A percentile compares a stretch with the other conserved stretches of the same genome.
Conservation (phyloP, 495 filamentous ascomycete genomes). For the Clavariopsis aquatica region DNA sequence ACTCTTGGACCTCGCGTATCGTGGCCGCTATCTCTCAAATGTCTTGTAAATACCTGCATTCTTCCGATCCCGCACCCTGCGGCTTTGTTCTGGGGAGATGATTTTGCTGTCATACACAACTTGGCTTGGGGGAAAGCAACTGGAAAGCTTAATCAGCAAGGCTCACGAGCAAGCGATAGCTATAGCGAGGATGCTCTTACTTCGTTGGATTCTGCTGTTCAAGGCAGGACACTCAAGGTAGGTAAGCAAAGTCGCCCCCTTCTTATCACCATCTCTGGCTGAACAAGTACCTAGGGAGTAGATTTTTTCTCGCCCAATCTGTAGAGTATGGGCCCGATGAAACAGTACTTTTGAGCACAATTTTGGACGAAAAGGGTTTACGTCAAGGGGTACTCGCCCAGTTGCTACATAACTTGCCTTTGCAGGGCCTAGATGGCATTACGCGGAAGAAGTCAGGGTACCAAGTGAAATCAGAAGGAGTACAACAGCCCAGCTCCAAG, state of each 20-base stretch:
- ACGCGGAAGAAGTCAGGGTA: not conserved
- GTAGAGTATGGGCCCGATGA: slow-evolving; percentile 17
- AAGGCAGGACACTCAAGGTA: slow-evolving; percentile 38
- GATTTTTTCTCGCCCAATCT: slow-evolving; percentile 28
- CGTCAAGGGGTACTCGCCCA: slow-evolving; percentile 41
- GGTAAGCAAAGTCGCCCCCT: slow-evolving; percentile 24
- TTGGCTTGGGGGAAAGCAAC: slow-evolving; percentile 38
- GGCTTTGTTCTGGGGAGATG: slow-evolving; percentile 42
- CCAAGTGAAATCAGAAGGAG: slow-evolving; percentile 3
- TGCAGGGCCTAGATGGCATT: slow-evolving; percentile 1
- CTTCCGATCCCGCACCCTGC: slow-evolving; percentile 40
- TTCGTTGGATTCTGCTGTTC: slow-evolving; percentile 26
- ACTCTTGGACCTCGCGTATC: slow-evolving; percentile 34
- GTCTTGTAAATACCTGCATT: slow-evolving; percentile 34
- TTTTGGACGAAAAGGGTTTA: slow-evolving; percentile 35
- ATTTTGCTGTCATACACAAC: slow-evolving; percentile 40
- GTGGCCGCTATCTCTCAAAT: slow-evolving; percentile 39
- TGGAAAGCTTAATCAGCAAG: slow-evolving; percentile 30
- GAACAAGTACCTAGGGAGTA: slow-evolving; percentile 17
- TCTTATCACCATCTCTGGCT: not conserved
- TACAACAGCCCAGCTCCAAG: slow-evolving; percentile 2
- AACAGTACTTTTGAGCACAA: slow-evolving; percentile 38
- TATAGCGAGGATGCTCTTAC: slow-evolving; percentile 28
- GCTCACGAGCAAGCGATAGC: slow-evolving; percentile 22
- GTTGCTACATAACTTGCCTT: slow-evolving; percentile 13